These are phyloP conservation scores for Coprinopsis strossmayeri DNA, from an alignment of 768 basidiomycete genomes.

Conservation along the genomic window DNA sequence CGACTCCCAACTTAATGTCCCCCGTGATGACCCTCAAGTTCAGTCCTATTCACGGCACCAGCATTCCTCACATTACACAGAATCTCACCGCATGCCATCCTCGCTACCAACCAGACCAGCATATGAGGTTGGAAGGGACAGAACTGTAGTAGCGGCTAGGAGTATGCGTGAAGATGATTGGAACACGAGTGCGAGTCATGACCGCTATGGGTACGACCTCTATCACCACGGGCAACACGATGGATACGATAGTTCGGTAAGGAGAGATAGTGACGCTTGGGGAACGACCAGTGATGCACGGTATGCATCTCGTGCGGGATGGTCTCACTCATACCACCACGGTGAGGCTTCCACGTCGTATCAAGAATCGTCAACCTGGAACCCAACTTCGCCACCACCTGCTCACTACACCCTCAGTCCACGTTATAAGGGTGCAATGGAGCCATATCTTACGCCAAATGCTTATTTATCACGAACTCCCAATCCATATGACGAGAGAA, in stretches of 20 bases:
- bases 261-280: constrained; percentile 43
- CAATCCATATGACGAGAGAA: constrained; percentile 1
- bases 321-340: constrained; percentile 44
- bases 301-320: constrained; percentile 38
- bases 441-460: constrained; percentile 3
- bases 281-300: constrained; percentile 33
- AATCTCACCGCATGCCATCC: constrained; percentile 40
- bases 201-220: constrained; percentile 43
- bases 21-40: constrained; percentile 45
- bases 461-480: constrained; percentile 1
- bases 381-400: constrained; percentile 21
- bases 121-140: constrained; percentile 47
- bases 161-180: constrained; percentile 48
- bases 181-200: constrained; percentile 40
- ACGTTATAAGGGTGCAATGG: background rate
- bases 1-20: constrained; percentile 41
- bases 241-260: constrained; percentile 35
- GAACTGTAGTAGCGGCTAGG: constrained; percentile 48
- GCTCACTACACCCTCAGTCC: constrained; percentile 30
- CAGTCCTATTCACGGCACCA: constrained; percentile 47
- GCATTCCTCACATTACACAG: constrained; percentile 37
- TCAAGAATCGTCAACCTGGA: constrained; percentile 39
- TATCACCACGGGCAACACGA: constrained; percentile 47
- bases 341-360: constrained; percentile 38
- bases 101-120: constrained; percentile 34